phyloP scores from a whole-genome alignment of 805 yeast species.

The Hanseniaspora lindneri region DNA sequence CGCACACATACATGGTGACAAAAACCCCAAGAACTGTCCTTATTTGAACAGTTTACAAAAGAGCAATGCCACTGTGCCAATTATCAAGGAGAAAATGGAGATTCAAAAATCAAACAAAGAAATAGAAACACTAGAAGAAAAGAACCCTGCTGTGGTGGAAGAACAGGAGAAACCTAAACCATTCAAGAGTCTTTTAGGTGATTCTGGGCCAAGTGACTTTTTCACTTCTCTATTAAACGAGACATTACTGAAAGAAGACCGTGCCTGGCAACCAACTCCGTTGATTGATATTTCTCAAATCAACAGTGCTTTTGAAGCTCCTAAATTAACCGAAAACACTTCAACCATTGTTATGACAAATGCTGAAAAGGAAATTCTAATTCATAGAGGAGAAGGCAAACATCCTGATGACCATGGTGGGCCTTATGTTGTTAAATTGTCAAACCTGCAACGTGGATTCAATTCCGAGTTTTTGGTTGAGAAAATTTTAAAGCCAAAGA shows the following conservation, averaged over 20 bases:
- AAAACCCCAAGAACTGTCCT: constrained; percentile 8
- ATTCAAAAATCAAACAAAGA: not conserved
- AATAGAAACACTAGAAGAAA: not conserved
- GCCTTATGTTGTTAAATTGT: constrained; percentile 54
- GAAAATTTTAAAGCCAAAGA: constrained; percentile 54
- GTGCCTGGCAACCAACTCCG: not conserved
- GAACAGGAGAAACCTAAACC: not conserved
- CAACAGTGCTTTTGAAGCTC: constrained; percentile 11
- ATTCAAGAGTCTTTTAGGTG: not conserved
- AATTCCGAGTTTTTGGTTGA: constrained; percentile 39
- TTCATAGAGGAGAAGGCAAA: not conserved
- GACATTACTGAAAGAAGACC: not conserved
- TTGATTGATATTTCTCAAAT: constrained; percentile 8
- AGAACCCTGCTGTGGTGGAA: not conserved
- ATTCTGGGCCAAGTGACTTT: not conserved
- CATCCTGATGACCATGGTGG: constrained; percentile 29
- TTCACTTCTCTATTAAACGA: constrained; percentile 4
- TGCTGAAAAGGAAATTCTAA: constrained; percentile 14
- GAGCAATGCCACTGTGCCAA: no score
- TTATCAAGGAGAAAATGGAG: no score
- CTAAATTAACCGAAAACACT: constrained; percentile 3
- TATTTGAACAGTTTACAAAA: constrained; percentile 7
- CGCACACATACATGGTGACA: not conserved
- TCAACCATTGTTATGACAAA: constrained; percentile 14
- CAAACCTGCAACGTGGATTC: constrained; percentile 47